These are phyloP conservation scores for Nicotiana otophora DNA, from an alignment of 257 asterid species.

Conservation along the genomic window DNA sequence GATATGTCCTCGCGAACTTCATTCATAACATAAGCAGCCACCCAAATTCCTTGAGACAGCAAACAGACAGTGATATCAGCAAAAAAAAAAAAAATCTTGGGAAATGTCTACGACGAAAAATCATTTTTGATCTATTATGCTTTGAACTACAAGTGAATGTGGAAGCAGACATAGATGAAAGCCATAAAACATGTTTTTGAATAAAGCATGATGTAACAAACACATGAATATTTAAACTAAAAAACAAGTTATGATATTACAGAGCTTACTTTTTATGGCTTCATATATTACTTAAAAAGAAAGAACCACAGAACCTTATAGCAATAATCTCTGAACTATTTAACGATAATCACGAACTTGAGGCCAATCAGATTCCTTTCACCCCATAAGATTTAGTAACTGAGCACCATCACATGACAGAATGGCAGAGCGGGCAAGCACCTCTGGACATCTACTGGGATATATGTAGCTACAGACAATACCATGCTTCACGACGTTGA, in stretches of 20 bases:
- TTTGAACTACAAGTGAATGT: not conserved
- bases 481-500: not conserved
- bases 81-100: not conserved
- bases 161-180: conserved; percentile 6
- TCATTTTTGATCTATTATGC: not conserved
- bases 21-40: conserved; percentile 51
- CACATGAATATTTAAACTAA: not conserved
- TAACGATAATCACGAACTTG: too few relatives aligned
- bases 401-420: not conserved
- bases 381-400: not conserved
- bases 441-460: not conserved
- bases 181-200: not conserved
- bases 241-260: not conserved
- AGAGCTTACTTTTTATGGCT: not conserved
- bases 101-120: not conserved
- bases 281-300: not conserved
- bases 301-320: not conserved
- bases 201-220: not conserved
- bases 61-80: not conserved
- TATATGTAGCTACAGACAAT: not conserved
- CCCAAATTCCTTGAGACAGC: conserved; percentile 52
- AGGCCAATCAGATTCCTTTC: not conserved
- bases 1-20: conserved; percentile 54
- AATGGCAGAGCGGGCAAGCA: not conserved
- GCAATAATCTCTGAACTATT: not conserved